A percentile compares a stretch with the other conserved stretches of the same genome.
phyloP scores from a whole-genome alignment of 108 stramenopile species.

The Pseudonitzschia multiseries region DNA sequence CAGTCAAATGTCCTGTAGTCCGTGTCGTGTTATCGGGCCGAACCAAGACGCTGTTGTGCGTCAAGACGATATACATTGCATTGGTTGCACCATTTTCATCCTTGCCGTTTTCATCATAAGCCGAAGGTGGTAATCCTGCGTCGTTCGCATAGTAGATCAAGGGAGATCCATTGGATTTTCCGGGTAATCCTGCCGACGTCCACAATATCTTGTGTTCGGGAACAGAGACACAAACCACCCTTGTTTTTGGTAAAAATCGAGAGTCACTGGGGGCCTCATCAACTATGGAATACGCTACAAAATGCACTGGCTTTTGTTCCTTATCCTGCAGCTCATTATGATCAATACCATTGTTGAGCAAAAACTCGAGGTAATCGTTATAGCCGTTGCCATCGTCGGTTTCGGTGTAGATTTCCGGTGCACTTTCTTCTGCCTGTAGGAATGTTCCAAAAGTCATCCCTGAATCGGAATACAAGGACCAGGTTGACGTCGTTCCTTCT shows the following conservation, averaged over 20 bases:
- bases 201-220: slow-evolving; percentile 26
- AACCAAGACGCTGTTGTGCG: slow-evolving; percentile 19
- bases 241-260: slow-evolving; percentile 14
- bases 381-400: background rate
- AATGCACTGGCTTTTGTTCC: background rate
- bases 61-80: slow-evolving; percentile 23
- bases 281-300: slow-evolving; percentile 28
- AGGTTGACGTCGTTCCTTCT: slow-evolving; percentile 2
- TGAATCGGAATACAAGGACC: slow-evolving; percentile 17
- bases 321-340: background rate
- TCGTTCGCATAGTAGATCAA: slow-evolving; percentile 13
- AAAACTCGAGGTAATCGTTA: slow-evolving; percentile 14
- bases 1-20: slow-evolving; percentile 23
- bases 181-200: slow-evolving; percentile 29
- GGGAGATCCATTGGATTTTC: slow-evolving; percentile 22
- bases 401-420: background rate
- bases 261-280: slow-evolving; percentile 19
- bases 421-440: background rate
- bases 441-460: slow-evolving; percentile 26
- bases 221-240: slow-evolving; percentile 34
- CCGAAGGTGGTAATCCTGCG: background rate
- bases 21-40: background rate
- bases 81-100: background rate
- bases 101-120: background rate
- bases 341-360: slow-evolving; percentile 6